Evolutionary conservation across 2,329 filamentous ascomycete species (phyloP).

Genomic region (Ceratocystis lukuohia): DNA sequence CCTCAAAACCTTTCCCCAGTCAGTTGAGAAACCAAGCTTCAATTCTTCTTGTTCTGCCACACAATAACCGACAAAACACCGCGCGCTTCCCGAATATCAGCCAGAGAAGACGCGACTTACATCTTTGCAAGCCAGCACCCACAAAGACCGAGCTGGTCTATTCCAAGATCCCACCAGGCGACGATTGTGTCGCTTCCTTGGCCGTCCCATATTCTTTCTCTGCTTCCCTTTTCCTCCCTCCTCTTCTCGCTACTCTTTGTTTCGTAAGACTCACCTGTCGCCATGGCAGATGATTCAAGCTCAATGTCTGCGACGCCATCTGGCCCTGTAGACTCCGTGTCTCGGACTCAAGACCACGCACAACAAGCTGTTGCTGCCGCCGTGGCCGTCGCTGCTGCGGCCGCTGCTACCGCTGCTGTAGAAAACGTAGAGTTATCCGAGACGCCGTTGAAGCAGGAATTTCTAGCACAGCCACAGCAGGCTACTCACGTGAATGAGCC

Average conservation of each 20-base stretch:
- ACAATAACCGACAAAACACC: slow-evolving; percentile 20
- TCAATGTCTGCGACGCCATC: neutral
- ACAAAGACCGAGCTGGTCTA: neutral
- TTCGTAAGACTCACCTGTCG: neutral
- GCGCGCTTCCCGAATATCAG: slow-evolving; percentile 19
- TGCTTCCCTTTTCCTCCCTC: neutral
- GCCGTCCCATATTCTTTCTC: too few relatives aligned
- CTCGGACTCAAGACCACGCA: slow-evolving; percentile 9
- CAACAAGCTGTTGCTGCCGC: slow-evolving; percentile 1
- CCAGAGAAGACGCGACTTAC: slow-evolving; percentile 20
- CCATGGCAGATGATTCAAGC: slow-evolving; percentile 8
- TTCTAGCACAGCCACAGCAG: neutral
- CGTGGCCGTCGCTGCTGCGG: neutral
- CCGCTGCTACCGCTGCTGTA: slow-evolving; percentile 5
- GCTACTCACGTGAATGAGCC: neutral
- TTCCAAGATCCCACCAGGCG: too few relatives aligned
- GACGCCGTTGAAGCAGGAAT: neutral
- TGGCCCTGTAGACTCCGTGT: slow-evolving; percentile 11
- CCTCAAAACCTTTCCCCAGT: neutral
- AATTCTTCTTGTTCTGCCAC: slow-evolving; percentile 15
- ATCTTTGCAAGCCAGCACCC: neutral
- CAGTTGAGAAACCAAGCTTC: neutral
- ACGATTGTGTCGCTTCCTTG: too few relatives aligned
- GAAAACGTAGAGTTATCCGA: neutral
- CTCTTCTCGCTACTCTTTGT: neutral